phyloP scores from a whole-genome alignment of 2,329 filamentous ascomycete genomes.

The Aschersonia sp. region DNA sequence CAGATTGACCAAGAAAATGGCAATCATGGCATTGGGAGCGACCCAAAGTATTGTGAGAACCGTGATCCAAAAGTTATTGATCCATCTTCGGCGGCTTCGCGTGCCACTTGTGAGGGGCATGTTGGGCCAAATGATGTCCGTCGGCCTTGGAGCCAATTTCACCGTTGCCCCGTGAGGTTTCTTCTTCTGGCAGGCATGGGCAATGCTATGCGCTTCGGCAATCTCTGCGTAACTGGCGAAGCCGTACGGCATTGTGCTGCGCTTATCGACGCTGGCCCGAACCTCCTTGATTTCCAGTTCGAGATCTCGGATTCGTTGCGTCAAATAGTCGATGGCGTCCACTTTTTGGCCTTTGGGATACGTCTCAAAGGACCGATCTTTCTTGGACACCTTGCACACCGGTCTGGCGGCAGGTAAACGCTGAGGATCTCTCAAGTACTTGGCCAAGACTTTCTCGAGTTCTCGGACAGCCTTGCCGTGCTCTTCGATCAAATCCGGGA shows the following conservation, averaged over 20 bases:
- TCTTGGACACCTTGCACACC: conserved; percentile 64
- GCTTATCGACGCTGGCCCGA: conserved; percentile 67
- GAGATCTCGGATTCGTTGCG: conserved; percentile 66
- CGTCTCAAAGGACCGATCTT: conserved; percentile 52
- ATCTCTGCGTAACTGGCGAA: conserved; percentile 92
- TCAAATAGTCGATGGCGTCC: conserved; percentile 89
- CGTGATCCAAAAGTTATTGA: conserved; percentile 74
- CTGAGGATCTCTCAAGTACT: conserved; percentile 78
- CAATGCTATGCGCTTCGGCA: conserved; percentile 73
- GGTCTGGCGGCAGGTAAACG: conserved; percentile 66
- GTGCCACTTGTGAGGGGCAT: conserved; percentile 56
- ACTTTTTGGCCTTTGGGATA: conserved; percentile 60
- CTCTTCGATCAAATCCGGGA: conserved; percentile 72
- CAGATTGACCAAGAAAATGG: conserved; percentile 82
- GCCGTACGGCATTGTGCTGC: conserved; percentile 79
- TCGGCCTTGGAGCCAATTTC: conserved; percentile 67
- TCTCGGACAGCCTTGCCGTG: conserved; percentile 70
- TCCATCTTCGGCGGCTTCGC: conserved; percentile 56
- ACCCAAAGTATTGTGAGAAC: conserved; percentile 76
- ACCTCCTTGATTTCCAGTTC: conserved; percentile 77
- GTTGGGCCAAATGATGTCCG: conserved; percentile 94
- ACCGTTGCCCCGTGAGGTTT: conserved; percentile 67
- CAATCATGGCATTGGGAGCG: conserved; percentile 84
- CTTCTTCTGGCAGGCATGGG: conserved; percentile 67
- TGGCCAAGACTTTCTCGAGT: conserved; percentile 71